Conservation (phyloP, 1,284 basidiomycete species). For the Meira miltonrushii region DNA sequence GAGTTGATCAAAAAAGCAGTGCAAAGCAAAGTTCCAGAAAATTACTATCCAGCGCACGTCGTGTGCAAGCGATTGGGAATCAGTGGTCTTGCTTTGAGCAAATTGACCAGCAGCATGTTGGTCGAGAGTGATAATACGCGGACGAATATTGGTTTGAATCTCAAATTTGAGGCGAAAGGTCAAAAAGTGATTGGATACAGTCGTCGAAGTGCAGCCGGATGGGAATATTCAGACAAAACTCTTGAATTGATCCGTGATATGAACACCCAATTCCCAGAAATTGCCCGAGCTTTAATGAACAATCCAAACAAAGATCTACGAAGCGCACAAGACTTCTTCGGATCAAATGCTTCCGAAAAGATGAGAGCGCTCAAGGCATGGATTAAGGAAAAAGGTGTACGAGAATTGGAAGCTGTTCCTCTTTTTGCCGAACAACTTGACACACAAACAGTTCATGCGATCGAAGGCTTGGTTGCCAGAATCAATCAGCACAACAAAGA, state of each 20-base stretch:
- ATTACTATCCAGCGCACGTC: conserved; percentile 32
- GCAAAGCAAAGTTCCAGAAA: conserved; percentile 23
- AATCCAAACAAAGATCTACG: conserved; percentile 55
- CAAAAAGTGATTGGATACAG: conserved; percentile 93
- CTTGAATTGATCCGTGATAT: conserved; percentile 77
- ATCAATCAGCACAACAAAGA: conserved; percentile 5
- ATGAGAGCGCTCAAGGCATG: conserved; percentile 76
- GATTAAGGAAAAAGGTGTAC: conserved; percentile 78
- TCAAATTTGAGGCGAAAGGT: conserved; percentile 95
- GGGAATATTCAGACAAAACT: conserved; percentile 91
- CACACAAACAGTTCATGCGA: conserved; percentile 57
- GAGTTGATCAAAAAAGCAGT: conserved; percentile 34
- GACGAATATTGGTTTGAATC: conserved; percentile 81
- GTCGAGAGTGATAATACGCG: conserved; percentile 61
- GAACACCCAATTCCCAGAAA: conserved; percentile 56
- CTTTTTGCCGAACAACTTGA: conserved; percentile 85
- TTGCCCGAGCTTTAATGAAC: conserved; percentile 26
- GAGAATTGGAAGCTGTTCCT: conserved; percentile 85
- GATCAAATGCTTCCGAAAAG: conserved; percentile 64
- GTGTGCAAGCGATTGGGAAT: conserved; percentile 38
- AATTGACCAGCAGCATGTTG: conserved; percentile 89
- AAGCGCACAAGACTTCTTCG: conserved; percentile 72
- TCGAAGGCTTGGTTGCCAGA: conserved; percentile 61
- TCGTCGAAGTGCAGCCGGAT: conserved; percentile 72
- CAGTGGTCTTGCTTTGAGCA: conserved; percentile 60